Evolutionary conservation across 306 rosid species (phyloP).

Genomic region (Cyamopsis tetragonoloba): DNA sequence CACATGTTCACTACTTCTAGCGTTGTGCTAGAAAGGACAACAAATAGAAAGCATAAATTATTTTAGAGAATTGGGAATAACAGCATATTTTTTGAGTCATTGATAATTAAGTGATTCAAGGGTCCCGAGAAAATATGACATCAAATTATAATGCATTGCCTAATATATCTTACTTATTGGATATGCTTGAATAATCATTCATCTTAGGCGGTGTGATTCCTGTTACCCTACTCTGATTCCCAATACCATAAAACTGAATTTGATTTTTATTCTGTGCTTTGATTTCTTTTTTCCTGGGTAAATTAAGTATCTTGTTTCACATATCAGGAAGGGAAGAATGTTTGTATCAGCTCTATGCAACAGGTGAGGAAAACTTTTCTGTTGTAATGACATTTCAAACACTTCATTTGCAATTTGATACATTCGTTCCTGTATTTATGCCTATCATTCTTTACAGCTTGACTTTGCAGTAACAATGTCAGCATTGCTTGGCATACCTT

Average conservation of each 20-base stretch:
- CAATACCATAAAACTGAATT: neutral
- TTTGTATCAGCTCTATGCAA: conserved; percentile 69
- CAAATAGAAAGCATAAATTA: neutral
- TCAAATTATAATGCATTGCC: neutral
- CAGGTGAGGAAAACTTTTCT: conserved; percentile 58
- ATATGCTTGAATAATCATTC: conserved; percentile 12
- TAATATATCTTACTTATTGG: neutral
- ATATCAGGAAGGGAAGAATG: conserved; percentile 63
- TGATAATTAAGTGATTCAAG: neutral
- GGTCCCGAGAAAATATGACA: neutral
- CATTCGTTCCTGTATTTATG: conserved; percentile 23
- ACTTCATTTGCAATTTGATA: neutral
- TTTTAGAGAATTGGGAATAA: neutral
- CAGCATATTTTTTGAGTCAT: neutral
- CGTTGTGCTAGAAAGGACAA: conserved; percentile 1
- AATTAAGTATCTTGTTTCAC: conserved; percentile 6
- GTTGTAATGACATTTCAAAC: conserved; percentile 6
- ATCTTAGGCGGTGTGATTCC: conserved; percentile 1
- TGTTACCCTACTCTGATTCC: conserved; percentile 16
- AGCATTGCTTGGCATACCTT: conserved; percentile 85
- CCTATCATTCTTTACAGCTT: conserved; percentile 62
- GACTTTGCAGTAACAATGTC: conserved; percentile 94
- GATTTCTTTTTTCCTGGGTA: conserved; percentile 2
- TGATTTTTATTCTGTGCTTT: neutral
- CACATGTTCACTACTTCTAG: neutral